These are phyloP conservation scores for Aspergillus sp. DNA, from an alignment of 2,329 filamentous ascomycete genomes.

Conservation along the genomic window DNA sequence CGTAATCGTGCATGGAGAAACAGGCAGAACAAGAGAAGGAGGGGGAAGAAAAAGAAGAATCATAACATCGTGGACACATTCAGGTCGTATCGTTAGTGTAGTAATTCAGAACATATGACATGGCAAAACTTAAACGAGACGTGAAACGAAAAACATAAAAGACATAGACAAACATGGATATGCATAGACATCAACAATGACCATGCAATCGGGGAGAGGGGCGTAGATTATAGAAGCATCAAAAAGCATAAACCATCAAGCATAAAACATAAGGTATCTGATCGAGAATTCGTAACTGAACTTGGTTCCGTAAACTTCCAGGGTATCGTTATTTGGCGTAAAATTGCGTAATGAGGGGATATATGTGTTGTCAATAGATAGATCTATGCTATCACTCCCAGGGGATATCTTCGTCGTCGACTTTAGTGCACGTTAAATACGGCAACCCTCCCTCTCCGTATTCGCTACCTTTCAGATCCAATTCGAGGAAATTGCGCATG, in stretches of 20 bases:
- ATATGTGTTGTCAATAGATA: neutral
- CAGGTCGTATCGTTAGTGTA: conserved; percentile 2
- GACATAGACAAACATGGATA: neutral
- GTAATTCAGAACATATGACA: conserved; percentile 6
- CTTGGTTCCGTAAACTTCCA: neutral
- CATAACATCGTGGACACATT: conserved; percentile 12
- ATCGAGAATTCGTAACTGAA: neutral
- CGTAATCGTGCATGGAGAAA: neutral
- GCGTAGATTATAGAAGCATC: no score
- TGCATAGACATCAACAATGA: no score
- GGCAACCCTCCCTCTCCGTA: conserved; percentile 50
- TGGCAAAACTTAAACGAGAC: neutral
- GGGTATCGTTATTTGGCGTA: neutral
- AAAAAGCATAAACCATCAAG: no score
- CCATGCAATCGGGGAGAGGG: no score
- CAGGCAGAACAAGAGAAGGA: neutral
- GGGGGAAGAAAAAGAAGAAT: neutral
- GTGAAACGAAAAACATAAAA: conserved; percentile 4
- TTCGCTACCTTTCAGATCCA: conserved; percentile 61
- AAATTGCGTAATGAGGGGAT: neutral
- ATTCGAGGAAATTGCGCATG: conserved; percentile 80
- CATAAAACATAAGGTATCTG: neutral
- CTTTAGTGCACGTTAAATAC: conserved; percentile 66
- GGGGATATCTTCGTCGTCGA: conserved; percentile 64
- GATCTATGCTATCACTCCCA: conserved; percentile 50